Base-by-base conservation (phyloP, 805 yeast species). In the Kockiozyma suomiensis region DNA sequence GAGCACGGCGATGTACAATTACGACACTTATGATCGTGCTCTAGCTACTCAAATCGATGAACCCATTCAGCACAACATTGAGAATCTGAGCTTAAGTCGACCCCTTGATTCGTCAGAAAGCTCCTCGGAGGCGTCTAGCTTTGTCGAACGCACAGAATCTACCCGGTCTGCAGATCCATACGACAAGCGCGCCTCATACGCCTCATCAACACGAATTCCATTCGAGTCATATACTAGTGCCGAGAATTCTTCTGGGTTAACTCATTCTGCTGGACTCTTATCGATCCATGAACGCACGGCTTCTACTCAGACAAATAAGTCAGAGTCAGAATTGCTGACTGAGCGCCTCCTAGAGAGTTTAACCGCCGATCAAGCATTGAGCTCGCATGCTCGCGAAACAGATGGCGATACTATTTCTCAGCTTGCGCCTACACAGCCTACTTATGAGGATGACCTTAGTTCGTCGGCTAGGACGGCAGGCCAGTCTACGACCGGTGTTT, bases 81-180 rank as follows among this genome's bases (percentile, higher is more conserved):
- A 54, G 21, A 59, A 54, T 21, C 45, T 59, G 46, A 59, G 54
- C 32, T 49, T 49, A 13, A 40, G 43, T 21, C 37, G 62, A 23
- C 62, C 62, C 6, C 49, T 59, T 19, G 62, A 59, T 17, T 59
- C 62, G 8, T 59, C 62, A 12, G 59, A 30, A 1, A 54, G 59
- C 26, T 54, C 62, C 1, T 58, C 62, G 17, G 56, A 54, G 23
- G 52, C 62, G 1, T 54, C 53, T 15, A 54, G 59, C 28, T 43
- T 49, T 19, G 45, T 25, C 19, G 54, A 58, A 19, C 54, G 54
- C 15, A 26, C 50, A 25, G 54, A 42, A 25, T 26, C 33, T 10
- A 19, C 19, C 21, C 33, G 49, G 13, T 26, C 46, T 23, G 26
- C 33, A 15, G 57, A 53, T 17, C 47, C 40, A 6, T 15, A 12